Evolutionary conservation across 2,329 filamentous ascomycete species (phyloP).

Genomic region (Mycosphaerelloides madeirae): DNA sequence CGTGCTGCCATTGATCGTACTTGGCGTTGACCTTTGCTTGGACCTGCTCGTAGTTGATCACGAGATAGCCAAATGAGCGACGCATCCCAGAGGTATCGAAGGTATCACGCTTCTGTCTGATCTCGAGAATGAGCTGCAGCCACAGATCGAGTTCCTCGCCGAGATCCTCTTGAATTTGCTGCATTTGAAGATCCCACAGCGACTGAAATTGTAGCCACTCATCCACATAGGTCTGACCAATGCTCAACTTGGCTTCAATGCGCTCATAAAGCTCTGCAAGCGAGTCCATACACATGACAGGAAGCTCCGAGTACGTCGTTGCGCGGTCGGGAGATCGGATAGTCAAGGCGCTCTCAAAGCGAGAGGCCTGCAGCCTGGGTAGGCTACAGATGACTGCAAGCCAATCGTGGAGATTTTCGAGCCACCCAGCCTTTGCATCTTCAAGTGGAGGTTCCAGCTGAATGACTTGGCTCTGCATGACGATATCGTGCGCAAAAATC

Average conservation of each 20-base stretch:
- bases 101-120: conserved; percentile 88
- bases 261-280: conserved; percentile 75
- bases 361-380: conserved; percentile 87
- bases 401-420: conserved; percentile 88
- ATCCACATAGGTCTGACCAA: conserved; percentile 82
- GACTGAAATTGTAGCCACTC: conserved; percentile 99
- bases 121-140: conserved; percentile 94
- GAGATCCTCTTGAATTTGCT: conserved; percentile 87
- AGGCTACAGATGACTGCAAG: conserved; percentile 87
- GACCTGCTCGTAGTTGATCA: conserved; percentile 96
- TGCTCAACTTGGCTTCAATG: conserved; percentile 75
- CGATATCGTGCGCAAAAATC: conserved; percentile 80
- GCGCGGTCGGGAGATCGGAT: conserved; percentile 59
- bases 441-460: conserved; percentile 92
- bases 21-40: conserved; percentile 98
- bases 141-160: conserved; percentile 88
- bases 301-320: conserved; percentile 75
- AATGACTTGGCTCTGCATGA: conserved; percentile 97
- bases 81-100: conserved; percentile 97
- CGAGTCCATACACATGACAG: conserved; percentile 73
- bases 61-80: conserved; percentile 86
- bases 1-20: conserved; percentile 99
- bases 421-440: conserved; percentile 88
- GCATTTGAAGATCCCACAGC: conserved; percentile 93
- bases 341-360: conserved; percentile 81